Conservation (phyloP, 2,329 filamentous ascomycete genomes). For the Furcasterigmium sp. region DNA sequence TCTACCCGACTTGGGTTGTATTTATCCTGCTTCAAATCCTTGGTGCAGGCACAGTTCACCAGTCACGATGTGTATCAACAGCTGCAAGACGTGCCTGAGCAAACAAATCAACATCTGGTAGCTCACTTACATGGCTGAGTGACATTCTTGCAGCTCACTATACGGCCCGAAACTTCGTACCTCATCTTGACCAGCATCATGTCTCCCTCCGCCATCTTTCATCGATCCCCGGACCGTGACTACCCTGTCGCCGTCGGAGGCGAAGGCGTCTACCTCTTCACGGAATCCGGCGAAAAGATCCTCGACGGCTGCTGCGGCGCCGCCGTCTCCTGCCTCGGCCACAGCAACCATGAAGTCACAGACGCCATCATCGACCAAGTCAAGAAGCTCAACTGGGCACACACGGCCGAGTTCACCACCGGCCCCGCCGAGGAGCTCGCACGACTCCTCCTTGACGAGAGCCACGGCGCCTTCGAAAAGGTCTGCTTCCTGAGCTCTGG, state of each 20-base stretch:
- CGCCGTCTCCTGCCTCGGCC: conserved; percentile 25
- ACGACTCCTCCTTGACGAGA: no score
- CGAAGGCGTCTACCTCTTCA: conserved; percentile 8
- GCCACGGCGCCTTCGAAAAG: no score
- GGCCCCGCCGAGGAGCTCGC: not conserved
- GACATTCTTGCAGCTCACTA: no score
- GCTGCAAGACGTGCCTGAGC: no score
- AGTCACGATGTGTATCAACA: no score
- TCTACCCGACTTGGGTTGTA: no score
- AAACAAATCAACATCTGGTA: no score
- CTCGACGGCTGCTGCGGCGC: conserved; percentile 29
- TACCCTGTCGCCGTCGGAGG: not conserved
- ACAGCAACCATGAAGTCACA: conserved; percentile 16
- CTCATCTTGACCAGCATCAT: no score
- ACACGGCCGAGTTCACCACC: not conserved
- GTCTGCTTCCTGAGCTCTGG: not conserved
- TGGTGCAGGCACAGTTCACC: no score
- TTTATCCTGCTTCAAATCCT: no score
- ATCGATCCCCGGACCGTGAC: not conserved
- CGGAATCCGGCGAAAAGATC: conserved; percentile 24
- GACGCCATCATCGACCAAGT: conserved; percentile 1
- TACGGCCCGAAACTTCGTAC: no score
- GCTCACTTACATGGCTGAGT: no score
- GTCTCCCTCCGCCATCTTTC: not conserved
- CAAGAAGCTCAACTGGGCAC: not conserved